Percentiles rank a stretch among this genome's conserved stretches.
phyloP scores from a whole-genome alignment of 306 rosid species.

The Adenanthera pavonina region DNA sequence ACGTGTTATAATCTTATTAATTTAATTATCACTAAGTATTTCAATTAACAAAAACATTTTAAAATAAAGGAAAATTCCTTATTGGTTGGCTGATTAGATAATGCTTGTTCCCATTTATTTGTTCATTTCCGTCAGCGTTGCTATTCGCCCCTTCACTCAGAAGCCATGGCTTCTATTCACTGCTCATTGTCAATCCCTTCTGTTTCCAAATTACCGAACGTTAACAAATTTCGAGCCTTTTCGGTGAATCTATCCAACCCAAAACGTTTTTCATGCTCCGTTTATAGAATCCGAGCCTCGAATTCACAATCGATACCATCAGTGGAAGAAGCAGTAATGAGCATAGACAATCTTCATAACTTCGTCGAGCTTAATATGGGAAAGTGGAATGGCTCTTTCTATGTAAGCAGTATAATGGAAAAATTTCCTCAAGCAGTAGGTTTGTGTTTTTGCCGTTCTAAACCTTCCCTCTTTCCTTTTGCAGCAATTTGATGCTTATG shows the following conservation, averaged over 20 bases:
- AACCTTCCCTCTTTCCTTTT: not conserved
- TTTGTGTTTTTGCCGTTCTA: not conserved
- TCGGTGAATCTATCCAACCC: conserved; percentile 23
- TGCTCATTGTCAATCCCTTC: conserved; percentile 51
- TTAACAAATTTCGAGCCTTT: conserved; percentile 28
- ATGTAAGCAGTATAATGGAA: conserved; percentile 50
- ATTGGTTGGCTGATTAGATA: not conserved
- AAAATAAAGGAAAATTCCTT: not conserved
- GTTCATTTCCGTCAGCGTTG: not conserved
- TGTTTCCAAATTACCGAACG: conserved; percentile 35
- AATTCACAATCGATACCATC: conserved; percentile 48
- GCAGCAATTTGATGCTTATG: conserved; percentile 88
- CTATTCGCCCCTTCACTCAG: not conserved
- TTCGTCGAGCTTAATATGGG: conserved; percentile 73
- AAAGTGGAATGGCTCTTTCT: conserved; percentile 91
- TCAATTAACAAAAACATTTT: not conserved
- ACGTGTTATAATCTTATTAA: too few relatives aligned
- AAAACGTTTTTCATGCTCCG: conserved; percentile 27
- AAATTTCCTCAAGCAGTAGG: not conserved
- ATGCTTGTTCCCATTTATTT: not conserved
- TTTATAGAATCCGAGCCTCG: conserved; percentile 52
- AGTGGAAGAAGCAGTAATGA: conserved; percentile 63
- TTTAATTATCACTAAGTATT: not conserved
- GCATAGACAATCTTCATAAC: conserved; percentile 70
- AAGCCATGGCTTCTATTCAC: conserved; percentile 58